Base-by-base conservation (phyloP, 805 yeast species). In the Metschnikowia reukaufii region DNA sequence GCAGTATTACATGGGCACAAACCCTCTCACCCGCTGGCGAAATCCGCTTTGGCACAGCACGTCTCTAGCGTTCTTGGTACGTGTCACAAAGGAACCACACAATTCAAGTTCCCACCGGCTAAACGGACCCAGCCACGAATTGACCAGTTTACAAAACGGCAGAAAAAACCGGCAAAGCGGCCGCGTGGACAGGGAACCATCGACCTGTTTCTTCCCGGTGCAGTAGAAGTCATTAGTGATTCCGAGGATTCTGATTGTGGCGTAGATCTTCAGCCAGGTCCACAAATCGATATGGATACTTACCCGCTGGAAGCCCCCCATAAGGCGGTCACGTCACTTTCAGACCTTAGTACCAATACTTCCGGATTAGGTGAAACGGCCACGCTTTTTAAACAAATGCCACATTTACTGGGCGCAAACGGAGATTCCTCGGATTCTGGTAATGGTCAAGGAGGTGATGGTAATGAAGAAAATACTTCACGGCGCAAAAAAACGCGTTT, bases 161-260 rank as follows among this genome's bases (percentile, higher is more conserved):
- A n/a, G n/a, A n/a, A n/a, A n/a, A n/a, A n/a, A n/a, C n/a, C n/a
- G 29, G 12, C 29, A 13, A 9, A 9, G 3, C 8, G 12, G 12
- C 29, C 29, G 8, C 29, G 29, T 4, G 5, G 8, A 4, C 29
- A 25, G 29, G 29, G 29, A 3, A 9, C 29, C 12, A 9, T 25
- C 12, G 29, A 25, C 12, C 29, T 25, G 3, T 25, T 25, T 9
- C 29, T 25, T n/a, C 35, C 36, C 12, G n/a, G 7, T 9, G 29
- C 45, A 19, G 51, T 48, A 15, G 64, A 61, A 35, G 55, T 52
- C 5, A 57, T 62, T 17, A 55, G 61, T 29, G 65, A 62, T 44
- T 60, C 65, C 2, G 65, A 62, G 32, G 60, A 51, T 6, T 48
- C 53, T 4, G 59, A 51, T 20, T 25, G 42, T 2, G 35, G 48